These are phyloP conservation scores for Suillus decipiens DNA, from an alignment of 768 basidiomycete species.

Conservation along the genomic window DNA sequence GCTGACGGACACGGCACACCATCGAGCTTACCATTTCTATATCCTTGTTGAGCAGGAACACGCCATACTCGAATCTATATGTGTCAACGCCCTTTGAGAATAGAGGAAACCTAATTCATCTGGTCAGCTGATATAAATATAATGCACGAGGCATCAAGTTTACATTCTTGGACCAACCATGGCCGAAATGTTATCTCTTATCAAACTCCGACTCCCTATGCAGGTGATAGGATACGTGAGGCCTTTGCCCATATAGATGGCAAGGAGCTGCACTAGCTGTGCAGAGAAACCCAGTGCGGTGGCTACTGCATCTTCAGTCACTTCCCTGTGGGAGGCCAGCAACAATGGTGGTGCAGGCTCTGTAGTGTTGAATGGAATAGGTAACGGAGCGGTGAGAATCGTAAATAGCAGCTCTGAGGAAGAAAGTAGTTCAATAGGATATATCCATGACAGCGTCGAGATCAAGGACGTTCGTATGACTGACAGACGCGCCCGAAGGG, in stretches of 20 bases:
- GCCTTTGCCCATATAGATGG: conserved; percentile 72
- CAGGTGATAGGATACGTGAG: conserved; percentile 90
- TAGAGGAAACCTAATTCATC: conserved; percentile 77
- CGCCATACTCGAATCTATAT: conserved; percentile 97
- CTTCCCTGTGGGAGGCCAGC: conserved; percentile 61
- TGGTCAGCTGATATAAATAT: conserved; percentile 15
- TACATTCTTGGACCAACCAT: conserved; percentile 96
- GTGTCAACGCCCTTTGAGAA: conserved; percentile 94
- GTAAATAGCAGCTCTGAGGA: conserved; percentile 87
- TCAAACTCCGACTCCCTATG: conserved; percentile 86
- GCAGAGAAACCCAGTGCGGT: conserved; percentile 91
- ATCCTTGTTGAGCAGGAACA: conserved; percentile 95
- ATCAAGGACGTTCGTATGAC: conserved; percentile 65
- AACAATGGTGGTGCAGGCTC: conserved; percentile 85
- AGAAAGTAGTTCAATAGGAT: conserved; percentile 86
- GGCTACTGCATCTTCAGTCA: conserved; percentile 85
- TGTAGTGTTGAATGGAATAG: conserved; percentile 72
- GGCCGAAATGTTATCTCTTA: conserved; percentile 89
- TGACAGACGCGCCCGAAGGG: conserved; percentile 50
- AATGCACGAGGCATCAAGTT: conserved; percentile 33
- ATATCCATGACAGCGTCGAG: conserved; percentile 73
- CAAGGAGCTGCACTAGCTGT: conserved; percentile 80
- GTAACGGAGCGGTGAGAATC: conserved; percentile 85
- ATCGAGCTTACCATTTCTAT: conserved; percentile 76
- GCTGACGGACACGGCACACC: background rate